phyloP scores from a whole-genome alignment of 2,329 filamentous ascomycete species.

The Scopulariopsis brevicaulis region DNA sequence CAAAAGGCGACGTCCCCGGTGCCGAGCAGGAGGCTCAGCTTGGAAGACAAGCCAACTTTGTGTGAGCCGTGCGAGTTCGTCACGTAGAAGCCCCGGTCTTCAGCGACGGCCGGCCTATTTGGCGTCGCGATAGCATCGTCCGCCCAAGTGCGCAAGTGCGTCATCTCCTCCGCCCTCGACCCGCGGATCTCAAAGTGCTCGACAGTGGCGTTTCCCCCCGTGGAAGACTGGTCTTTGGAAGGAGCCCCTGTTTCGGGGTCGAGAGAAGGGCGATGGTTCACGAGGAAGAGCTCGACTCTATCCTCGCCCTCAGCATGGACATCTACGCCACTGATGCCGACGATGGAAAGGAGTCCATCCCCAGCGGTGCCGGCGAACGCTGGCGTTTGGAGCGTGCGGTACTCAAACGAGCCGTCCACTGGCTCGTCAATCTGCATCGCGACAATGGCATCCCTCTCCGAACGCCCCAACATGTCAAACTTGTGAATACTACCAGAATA shows the following conservation, averaged over 20 bases:
- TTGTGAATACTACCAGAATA: neutral
- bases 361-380: conserved; percentile 17
- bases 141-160: conserved; percentile 13
- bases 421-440: conserved; percentile 20
- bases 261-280: conserved; percentile 15
- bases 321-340: conserved; percentile 18
- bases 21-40: conserved; percentile 12
- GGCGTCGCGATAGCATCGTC: conserved; percentile 11
- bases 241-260: conserved; percentile 10
- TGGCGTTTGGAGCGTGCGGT: conserved; percentile 13
- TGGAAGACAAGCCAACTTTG: conserved; percentile 9
- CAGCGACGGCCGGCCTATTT: conserved; percentile 12
- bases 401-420: conserved; percentile 8
- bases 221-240: conserved; percentile 10
- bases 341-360: conserved; percentile 17
- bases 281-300: conserved; percentile 11
- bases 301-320: neutral
- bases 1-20: conserved; percentile 18
- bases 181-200: conserved; percentile 4
- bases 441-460: conserved; percentile 17
- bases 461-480: conserved; percentile 16
- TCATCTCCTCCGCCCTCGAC: conserved; percentile 7
- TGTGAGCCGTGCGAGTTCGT: conserved; percentile 13
- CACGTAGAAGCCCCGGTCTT: conserved; percentile 11
- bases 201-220: conserved; percentile 6